Base-by-base conservation (phyloP, 805 yeast genomes). In the Myxozyma neotropica region DNA sequence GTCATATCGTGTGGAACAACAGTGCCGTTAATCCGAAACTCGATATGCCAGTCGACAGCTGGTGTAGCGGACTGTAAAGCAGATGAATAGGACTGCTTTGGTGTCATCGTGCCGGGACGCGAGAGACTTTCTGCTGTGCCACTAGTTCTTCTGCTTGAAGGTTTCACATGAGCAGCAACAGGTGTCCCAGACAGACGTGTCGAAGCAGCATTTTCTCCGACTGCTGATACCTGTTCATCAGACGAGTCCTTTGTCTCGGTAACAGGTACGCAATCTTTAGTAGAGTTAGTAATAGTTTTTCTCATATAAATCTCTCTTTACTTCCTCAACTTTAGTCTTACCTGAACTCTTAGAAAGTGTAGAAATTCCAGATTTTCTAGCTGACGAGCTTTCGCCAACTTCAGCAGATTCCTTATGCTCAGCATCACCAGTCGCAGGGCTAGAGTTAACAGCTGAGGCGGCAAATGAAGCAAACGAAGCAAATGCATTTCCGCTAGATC, bases 1-100 rank as follows among this genome's bases (percentile, higher is more conserved):
- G 95, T 88, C 1, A 88, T 83, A 53, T 81, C 87, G 36, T 77
- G 76, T 1, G 88, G 84, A 21, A 87, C 75, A 0, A 72, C 74
- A 57, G 81, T 83, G 4, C 80, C 88, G 63, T 82, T 76, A 7
- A 84, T 73, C 0, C 74, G 72, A 69, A 89, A 88, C 58, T 84
- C 86, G 55, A 84, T 72, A 46, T 77, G 69, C 72, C 74, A 74
- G 33, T 71, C 61, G 21, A 49, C 58, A 17, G 53, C 61, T 19
- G 51, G 59, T 13, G 53, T 15, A 2, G 59, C 29, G 1, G 63
- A 55, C 24, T 61, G 65, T 35, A 61, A 23, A 5, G 61, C 66
- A 7, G 61, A 56, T 3, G 66, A 52, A 50, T 62, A 62, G 10
- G 65, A 55, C 36, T 54, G 63, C 17, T 53, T 49, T 15, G 60